These are phyloP conservation scores for Penicillium sp. DNA, from an alignment of 2,329 filamentous ascomycete genomes.

Conservation along the genomic window DNA sequence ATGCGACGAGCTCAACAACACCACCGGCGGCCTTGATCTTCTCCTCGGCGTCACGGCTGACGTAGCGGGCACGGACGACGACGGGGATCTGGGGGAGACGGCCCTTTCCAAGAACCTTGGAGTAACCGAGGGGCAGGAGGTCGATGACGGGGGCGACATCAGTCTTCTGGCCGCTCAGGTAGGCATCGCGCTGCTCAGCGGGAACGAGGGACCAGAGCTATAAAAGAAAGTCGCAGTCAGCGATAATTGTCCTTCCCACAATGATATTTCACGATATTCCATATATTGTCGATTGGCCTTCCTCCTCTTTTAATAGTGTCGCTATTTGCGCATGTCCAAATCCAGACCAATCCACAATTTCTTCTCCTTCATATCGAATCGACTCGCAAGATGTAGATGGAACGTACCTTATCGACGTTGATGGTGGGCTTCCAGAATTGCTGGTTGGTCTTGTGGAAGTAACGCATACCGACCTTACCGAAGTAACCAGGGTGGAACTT, in stretches of 20 bases:
- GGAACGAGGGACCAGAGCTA: slow-evolving; percentile 96
- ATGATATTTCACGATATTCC: neutral
- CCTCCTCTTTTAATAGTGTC: neutral
- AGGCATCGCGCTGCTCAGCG: slow-evolving; percentile 86
- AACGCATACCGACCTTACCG: slow-evolving; percentile 91
- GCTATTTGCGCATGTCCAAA: neutral
- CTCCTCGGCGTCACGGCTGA: slow-evolving; percentile 93
- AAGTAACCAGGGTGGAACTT: slow-evolving; percentile 99
- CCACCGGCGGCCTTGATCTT: slow-evolving; percentile 99
- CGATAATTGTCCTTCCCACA: slow-evolving; percentile 4
- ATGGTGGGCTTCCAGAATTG: slow-evolving; percentile 98
- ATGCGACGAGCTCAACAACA: slow-evolving; percentile 93
- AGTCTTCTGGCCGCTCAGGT: slow-evolving; percentile 74
- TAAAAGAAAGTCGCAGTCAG: slow-evolving; percentile 19
- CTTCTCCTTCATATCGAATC: slow-evolving; percentile 3
- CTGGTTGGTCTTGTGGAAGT: slow-evolving; percentile 95
- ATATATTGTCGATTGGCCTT: neutral
- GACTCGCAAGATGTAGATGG: slow-evolving; percentile 11
- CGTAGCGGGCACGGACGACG: slow-evolving; percentile 91
- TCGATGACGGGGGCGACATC: slow-evolving; percentile 97
- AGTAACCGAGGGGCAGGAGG: slow-evolving; percentile 94
- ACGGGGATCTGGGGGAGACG: slow-evolving; percentile 88
- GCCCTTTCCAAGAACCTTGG: slow-evolving; percentile 98
- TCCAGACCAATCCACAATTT: slow-evolving; percentile 5
- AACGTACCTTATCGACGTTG: slow-evolving; percentile 93